phyloP scores from a whole-genome alignment of 306 rosid species.

The Echinosophora koreensis region DNA sequence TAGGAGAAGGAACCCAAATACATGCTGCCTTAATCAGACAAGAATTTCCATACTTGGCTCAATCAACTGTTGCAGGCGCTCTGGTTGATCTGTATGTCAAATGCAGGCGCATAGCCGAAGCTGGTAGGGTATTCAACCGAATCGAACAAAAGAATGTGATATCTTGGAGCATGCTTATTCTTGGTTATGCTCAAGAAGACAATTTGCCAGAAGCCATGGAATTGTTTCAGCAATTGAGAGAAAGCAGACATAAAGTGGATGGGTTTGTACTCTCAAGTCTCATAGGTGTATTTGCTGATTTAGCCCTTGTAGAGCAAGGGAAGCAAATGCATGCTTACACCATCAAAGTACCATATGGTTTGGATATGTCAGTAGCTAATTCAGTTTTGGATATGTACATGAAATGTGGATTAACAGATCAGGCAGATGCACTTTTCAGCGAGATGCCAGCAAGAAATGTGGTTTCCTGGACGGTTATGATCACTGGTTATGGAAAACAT shows the following conservation, averaged over 20 bases:
- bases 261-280: conserved; percentile 70
- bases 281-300: conserved; percentile 69
- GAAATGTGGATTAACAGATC: conserved; percentile 66
- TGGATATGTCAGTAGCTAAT: conserved; percentile 64
- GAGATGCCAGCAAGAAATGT: conserved; percentile 56
- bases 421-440: conserved; percentile 60
- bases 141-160: conserved; percentile 57
- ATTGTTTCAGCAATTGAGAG: conserved; percentile 65
- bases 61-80: conserved; percentile 59
- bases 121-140: conserved; percentile 64
- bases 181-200: conserved; percentile 72
- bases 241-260: conserved; percentile 57
- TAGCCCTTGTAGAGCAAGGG: conserved; percentile 68
- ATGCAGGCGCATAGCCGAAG: conserved; percentile 51
- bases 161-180: conserved; percentile 68
- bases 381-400: conserved; percentile 74
- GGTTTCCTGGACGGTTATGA: conserved; percentile 77
- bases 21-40: conserved; percentile 63
- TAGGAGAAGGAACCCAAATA: conserved; percentile 60
- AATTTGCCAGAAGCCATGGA: conserved; percentile 58
- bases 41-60: conserved; percentile 54
- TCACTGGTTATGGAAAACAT: conserved; percentile 75
- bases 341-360: conserved; percentile 62
- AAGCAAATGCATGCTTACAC: conserved; percentile 73
- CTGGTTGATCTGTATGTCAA: conserved; percentile 72